phyloP scores from a whole-genome alignment of 345 rosid species.

The Cardamine chenopodiifolia region DNA sequence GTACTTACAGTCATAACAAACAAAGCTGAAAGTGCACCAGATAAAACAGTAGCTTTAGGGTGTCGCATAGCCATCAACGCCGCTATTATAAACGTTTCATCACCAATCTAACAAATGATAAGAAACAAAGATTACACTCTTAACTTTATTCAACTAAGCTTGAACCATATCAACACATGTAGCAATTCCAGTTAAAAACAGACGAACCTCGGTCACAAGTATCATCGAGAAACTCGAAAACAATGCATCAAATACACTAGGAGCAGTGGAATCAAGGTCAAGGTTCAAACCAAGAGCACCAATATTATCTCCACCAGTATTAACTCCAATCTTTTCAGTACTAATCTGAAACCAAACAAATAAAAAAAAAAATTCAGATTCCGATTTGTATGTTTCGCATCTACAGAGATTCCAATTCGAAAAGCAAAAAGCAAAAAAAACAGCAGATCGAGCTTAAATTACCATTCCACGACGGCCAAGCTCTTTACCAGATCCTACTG shows the following conservation, averaged over 20 bases:
- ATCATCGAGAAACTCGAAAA: slow-evolving; percentile 94
- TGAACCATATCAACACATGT: background rate
- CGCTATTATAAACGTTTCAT: slow-evolving; percentile 98
- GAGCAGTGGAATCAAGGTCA: slow-evolving; percentile 65
- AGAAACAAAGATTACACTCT: slow-evolving; percentile 10
- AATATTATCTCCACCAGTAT: slow-evolving; percentile 45
- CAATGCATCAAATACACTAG: slow-evolving; percentile 90
- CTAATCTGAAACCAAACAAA: slow-evolving; percentile 50
- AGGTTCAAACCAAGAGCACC: slow-evolving; percentile 48
- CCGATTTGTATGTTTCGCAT: background rate
- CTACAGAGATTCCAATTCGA: background rate
- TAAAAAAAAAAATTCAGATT: slow-evolving; percentile 19
- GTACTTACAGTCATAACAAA: slow-evolving; percentile 93
- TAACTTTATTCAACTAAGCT: background rate
- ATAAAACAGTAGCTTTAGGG: slow-evolving; percentile 87
- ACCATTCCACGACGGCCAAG: slow-evolving; percentile 98
- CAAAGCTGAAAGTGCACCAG: slow-evolving; percentile 92
- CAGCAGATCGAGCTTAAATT: slow-evolving; percentile 30
- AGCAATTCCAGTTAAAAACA: background rate
- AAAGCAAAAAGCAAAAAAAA: background rate
- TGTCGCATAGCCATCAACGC: slow-evolving; percentile 99
- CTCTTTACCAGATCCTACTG: slow-evolving; percentile 52
- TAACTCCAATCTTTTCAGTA: slow-evolving; percentile 46
- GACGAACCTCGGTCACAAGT: slow-evolving; percentile 88
- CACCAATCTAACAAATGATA: slow-evolving; percentile 72